phyloP scores from a whole-genome alignment of 2,329 filamentous ascomycete species.

The Trichoderma koningii region DNA sequence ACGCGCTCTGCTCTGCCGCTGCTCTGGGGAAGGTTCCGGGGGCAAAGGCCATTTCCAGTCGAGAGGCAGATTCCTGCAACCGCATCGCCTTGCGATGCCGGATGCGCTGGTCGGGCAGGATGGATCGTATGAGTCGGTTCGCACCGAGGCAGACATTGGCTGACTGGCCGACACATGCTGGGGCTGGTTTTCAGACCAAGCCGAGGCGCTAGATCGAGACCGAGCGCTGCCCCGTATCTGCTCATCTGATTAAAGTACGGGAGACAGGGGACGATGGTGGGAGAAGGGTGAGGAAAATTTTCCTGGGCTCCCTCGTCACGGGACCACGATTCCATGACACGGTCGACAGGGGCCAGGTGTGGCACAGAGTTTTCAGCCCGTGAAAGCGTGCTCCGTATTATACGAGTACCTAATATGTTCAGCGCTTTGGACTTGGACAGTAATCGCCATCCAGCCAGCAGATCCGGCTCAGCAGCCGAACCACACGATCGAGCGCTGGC shows the following conservation, averaged over 20 bases:
- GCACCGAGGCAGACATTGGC: slow-evolving; percentile 10
- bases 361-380: not conserved
- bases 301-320: slow-evolving; percentile 13
- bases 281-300: slow-evolving; percentile 12
- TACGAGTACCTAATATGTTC: too few relatives aligned
- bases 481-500: slow-evolving; percentile 1
- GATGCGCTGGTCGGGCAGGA: slow-evolving; percentile 5
- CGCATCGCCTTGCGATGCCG: slow-evolving; percentile 12
- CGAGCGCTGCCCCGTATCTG: slow-evolving; percentile 23
- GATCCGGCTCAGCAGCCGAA: slow-evolving; percentile 23
- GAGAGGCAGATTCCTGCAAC: slow-evolving; percentile 13
- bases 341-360: not conserved
- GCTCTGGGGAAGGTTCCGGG: slow-evolving; percentile 13
- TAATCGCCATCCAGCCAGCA: slow-evolving; percentile 2
- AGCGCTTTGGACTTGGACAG: too few relatives aligned
- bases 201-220: slow-evolving; percentile 17
- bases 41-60: slow-evolving; percentile 1
- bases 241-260: slow-evolving; percentile 25
- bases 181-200: slow-evolving; percentile 2
- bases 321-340: slow-evolving; percentile 20
- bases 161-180: slow-evolving; percentile 13
- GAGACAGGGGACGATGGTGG: slow-evolving; percentile 18
- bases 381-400: not conserved
- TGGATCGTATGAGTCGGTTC: not conserved
- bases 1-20: not conserved